Percentiles rank a stretch among this genome's conserved stretches.
phyloP scores from a whole-genome alignment of 495 filamentous ascomycete genomes.

The Penicillium fimorum region DNA sequence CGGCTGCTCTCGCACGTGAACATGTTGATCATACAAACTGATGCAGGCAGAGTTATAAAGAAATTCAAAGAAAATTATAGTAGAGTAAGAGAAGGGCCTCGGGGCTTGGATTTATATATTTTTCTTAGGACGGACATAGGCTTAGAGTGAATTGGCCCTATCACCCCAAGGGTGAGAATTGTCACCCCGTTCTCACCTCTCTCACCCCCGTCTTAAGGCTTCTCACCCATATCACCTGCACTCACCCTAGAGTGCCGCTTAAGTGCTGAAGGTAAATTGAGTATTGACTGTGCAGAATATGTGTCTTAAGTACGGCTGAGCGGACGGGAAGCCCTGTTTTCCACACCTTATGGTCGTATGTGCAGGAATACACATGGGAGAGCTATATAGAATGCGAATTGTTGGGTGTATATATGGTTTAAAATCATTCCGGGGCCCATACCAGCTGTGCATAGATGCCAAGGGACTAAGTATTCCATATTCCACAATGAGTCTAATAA shows the following conservation, averaged over 20 bases:
- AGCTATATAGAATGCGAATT: too few relatives aligned
- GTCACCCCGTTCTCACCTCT: slow-evolving; percentile 13
- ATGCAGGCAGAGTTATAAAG: background rate
- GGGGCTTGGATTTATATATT: background rate
- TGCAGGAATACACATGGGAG: too few relatives aligned
- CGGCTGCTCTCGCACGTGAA: too few relatives aligned
- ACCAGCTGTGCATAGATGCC: too few relatives aligned
- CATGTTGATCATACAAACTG: too few relatives aligned
- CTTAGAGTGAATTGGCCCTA: background rate
- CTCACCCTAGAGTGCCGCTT: slow-evolving; percentile 7
- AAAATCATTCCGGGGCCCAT: too few relatives aligned
- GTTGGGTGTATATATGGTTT: too few relatives aligned
- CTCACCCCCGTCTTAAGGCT: slow-evolving; percentile 7
- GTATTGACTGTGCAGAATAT: slow-evolving; percentile 11
- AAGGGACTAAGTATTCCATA: too few relatives aligned
- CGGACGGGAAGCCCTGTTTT: slow-evolving; percentile 25
- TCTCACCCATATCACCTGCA: slow-evolving; percentile 16
- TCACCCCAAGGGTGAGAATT: background rate
- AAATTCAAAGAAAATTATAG: background rate
- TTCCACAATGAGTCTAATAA: background rate
- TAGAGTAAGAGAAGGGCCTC: background rate
- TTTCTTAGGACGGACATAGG: background rate
- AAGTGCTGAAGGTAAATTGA: slow-evolving; percentile 7
- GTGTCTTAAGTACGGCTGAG: slow-evolving; percentile 22
- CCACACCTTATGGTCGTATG: slow-evolving; percentile 14